phyloP scores from a whole-genome alignment of 2,329 filamentous ascomycete species.

The Colletotrichum sp. region DNA sequence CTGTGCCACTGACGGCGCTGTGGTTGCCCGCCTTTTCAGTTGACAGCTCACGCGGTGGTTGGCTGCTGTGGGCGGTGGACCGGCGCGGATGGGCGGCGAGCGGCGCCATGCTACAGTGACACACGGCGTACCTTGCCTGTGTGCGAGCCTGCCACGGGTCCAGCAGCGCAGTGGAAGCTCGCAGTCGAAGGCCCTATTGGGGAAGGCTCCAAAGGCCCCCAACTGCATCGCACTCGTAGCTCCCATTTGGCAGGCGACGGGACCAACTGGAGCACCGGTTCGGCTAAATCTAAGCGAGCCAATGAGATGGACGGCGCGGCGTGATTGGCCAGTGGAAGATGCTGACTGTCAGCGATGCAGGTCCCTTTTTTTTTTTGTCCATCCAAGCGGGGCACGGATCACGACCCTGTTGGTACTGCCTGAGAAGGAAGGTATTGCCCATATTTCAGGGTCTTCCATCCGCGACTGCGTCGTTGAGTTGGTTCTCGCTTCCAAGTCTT shows the following conservation, averaged over 20 bases:
- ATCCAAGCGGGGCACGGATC: neutral
- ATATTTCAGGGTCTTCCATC: neutral
- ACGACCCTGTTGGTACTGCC: neutral
- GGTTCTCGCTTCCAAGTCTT: neutral
- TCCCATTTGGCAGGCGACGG: neutral
- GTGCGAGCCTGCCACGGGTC: neutral
- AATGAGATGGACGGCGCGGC: neutral
- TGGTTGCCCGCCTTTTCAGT: neutral
- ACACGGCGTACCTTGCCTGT: neutral
- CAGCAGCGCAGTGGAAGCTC: neutral
- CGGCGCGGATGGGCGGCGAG: neutral
- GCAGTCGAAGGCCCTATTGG: neutral
- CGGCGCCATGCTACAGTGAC: neutral
- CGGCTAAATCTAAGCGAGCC: slow-evolving; percentile 4
- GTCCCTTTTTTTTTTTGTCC: neutral
- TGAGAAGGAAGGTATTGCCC: neutral
- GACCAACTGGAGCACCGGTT: neutral
- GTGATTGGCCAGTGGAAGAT: neutral
- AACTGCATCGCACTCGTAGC: neutral
- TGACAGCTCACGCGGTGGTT: neutral
- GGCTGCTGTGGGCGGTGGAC: neutral
- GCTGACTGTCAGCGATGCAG: neutral
- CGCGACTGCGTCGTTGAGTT: neutral
- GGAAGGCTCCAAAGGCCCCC: neutral
- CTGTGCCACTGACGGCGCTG: neutral